Base-by-base conservation (phyloP, 192 early-diverging fungal species). In the Dissophora globulifera region DNA sequence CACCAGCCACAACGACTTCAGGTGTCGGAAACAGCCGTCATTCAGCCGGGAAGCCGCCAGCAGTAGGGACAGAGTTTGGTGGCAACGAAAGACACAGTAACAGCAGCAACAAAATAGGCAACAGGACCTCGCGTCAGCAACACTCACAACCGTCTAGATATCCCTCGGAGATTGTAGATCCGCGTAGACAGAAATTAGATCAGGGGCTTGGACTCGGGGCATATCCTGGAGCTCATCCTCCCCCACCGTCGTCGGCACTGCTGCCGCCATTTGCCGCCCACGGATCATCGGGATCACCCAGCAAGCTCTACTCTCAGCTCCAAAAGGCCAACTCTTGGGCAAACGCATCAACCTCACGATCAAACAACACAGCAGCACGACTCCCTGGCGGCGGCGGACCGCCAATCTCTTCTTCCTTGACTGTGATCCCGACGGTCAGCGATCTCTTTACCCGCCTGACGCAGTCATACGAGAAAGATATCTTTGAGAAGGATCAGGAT, bases 401-500 rank as follows among this genome's bases (percentile, higher is more conserved):
- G 7, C 20, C 23, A 2, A 7, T 52, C 0, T 47, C 65, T 5
- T 26, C 61, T 5, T 25, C 41, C 1, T 35, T 61, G 25, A 29
- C 22, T 9, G 52, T 76, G 51, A 67, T 79, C 11, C 72, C 78
- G 3, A 71, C 70, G 8, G 62, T 85, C n/a, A 70, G 66, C 29
- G 65, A 79, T 27, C 30, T 85, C 0, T 78, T 85, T 75, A 71
- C 78, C 22, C 67, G 58, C 11, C 52, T 83, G 48, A 76, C 78
- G 9, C 61, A 69, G 11, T 83, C 79, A 17, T 85, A 80, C 41
- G 82, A 83, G 49, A 76, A 68, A 15, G 84, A 85, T 41, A 50
- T 82, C 3, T 61, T 65, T 27, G 78, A 83, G 7, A 83, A 83
- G 65, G 82, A 83, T 19, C 72, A 80, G 23, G 64, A 78, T 52